Percentiles rank a stretch among this genome's conserved stretches.
phyloP scores from a whole-genome alignment of 2,329 filamentous ascomycete genomes.

The Stachybotrys elegans region DNA sequence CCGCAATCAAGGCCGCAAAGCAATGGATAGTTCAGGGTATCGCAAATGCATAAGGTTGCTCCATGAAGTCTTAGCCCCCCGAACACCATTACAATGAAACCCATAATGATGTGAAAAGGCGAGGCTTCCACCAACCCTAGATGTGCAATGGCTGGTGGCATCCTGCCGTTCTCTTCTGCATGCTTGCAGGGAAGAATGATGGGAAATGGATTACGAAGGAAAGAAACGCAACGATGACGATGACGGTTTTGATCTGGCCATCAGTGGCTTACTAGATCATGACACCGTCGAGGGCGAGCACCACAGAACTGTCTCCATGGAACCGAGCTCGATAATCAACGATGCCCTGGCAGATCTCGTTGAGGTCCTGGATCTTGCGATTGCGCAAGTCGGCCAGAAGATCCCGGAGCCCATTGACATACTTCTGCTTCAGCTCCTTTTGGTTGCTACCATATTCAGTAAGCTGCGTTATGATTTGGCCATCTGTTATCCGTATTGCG shows the following conservation, averaged over 20 bases:
- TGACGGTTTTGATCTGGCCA: slow-evolving; percentile 6
- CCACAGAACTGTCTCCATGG: slow-evolving; percentile 57
- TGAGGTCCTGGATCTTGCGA: slow-evolving; percentile 59
- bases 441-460: slow-evolving; percentile 61
- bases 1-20: too few species aligned
- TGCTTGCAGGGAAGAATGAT: not conserved
- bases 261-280: slow-evolving; percentile 20
- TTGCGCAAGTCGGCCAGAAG: slow-evolving; percentile 56
- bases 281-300: slow-evolving; percentile 52
- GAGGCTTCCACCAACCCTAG: not conserved
- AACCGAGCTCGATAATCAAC: slow-evolving; percentile 62
- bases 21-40: too few species aligned
- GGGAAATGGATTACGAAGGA: not conserved
- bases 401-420: slow-evolving; percentile 56
- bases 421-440: slow-evolving; percentile 55
- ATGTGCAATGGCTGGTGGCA: not conserved
- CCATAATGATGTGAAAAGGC: too few species aligned
- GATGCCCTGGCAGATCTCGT: slow-evolving; percentile 61
- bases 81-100: too few species aligned
- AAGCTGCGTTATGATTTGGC: slow-evolving; percentile 67
- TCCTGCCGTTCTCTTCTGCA: not conserved
- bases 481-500: slow-evolving; percentile 50
- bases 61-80: too few species aligned
- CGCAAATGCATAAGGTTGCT: too few species aligned
- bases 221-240: not conserved